Percentiles rank a stretch among this genome's conserved stretches.
Evolutionary conservation across 208 protist species (phyloP).

Genomic region (Wallacemonas sp.): DNA sequence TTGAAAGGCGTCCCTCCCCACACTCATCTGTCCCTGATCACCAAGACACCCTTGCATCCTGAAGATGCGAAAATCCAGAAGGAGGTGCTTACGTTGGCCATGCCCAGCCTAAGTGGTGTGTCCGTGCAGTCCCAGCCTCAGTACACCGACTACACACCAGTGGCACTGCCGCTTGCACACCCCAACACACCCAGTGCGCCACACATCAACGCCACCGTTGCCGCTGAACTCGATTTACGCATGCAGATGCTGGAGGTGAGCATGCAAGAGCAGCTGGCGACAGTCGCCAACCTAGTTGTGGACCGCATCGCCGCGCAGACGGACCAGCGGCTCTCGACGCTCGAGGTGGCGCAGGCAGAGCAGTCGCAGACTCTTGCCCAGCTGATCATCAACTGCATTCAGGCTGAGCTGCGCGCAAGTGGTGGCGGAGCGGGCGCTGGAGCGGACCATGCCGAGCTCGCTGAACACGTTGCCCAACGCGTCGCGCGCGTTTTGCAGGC

Average conservation of each 20-base stretch:
- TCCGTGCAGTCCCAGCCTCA: conserved; percentile 31
- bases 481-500: conserved; percentile 1
- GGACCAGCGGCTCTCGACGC: conserved; percentile 25
- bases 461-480: neutral
- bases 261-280: conserved; percentile 57
- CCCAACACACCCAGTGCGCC: neutral
- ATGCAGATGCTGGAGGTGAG: conserved; percentile 41
- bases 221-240: conserved; percentile 7
- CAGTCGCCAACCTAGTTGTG: conserved; percentile 64
- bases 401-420: conserved; percentile 36
- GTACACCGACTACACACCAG: conserved; percentile 5
- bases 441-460: neutral
- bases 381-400: conserved; percentile 46
- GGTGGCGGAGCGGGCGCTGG: neutral
- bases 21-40: conserved; percentile 32
- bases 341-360: conserved; percentile 32
- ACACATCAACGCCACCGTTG: neutral
- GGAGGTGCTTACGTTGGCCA: conserved; percentile 52
- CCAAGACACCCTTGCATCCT: conserved; percentile 64
- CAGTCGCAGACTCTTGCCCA: conserved; percentile 33
- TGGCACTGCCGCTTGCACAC: neutral
- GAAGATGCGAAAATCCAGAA: conserved; percentile 69
- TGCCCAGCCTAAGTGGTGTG: conserved; percentile 42
- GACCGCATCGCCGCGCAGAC: conserved; percentile 28
- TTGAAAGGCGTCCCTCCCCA: conserved; percentile 47